Base-by-base conservation (phyloP, 768 basidiomycete genomes). In the Butyriboletus loyo region DNA sequence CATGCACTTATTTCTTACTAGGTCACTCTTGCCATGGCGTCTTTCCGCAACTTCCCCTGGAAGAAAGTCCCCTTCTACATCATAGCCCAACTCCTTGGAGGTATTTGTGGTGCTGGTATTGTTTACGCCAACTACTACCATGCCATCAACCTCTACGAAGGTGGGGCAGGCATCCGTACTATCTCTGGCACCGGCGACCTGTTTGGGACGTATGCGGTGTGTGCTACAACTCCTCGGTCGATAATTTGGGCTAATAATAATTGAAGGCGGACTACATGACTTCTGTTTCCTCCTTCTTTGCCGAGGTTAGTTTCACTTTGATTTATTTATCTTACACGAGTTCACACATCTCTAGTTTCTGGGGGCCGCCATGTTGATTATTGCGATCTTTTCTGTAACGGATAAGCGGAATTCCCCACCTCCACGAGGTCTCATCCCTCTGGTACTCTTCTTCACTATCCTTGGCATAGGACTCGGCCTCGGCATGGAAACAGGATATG, bases 21-120 rank as follows among this genome's bases (percentile, higher is more conserved):
- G 84, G 76, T 91, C 24, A 92, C 90, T 17, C 68, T 92, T 45
- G 77, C 82, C 14, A 62, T 90, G 40, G 87, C 86, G 5, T 73
- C 80, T 3, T 83, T 83, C 66, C 82, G 89, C 56, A 77, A 76
- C 41, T 91, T 92, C 68, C 87, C 90, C 0, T 87, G 87, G 85
- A 77, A 76, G 58, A 92, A 92, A 65, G 90, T 90, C 0, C 90
- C 90, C 0, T 76, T 59, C 21, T 90, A 83, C 64, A 78, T 87
- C 41, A 61, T 82, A 44, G 78, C 84, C 0, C 87, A 89, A 64
- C 52, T 85, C 19, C 64, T 87, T 44, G 87, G 86, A 21, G 85
- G 70, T 5, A 58, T 85, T 31, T 73, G 77, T 40, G 87, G 84
- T 17, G 79, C 79, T 14, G 78, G 77, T 1, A 62, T 83, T 37